Conservation (phyloP, 805 yeast genomes). For the Helenozyma baotianmanensis region DNA sequence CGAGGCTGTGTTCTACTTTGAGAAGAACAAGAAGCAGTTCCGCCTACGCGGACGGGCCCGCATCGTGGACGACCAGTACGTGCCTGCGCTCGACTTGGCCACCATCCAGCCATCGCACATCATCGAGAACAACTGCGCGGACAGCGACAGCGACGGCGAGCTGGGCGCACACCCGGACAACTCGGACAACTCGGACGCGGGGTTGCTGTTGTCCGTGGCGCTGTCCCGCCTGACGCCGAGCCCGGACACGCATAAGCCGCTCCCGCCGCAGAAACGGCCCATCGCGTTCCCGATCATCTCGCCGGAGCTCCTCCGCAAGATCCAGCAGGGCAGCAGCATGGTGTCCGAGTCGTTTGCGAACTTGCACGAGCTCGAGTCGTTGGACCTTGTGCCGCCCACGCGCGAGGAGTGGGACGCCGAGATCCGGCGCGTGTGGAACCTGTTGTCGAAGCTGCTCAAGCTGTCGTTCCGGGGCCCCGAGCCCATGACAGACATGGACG, state of each 20-base stretch:
- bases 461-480: constrained; percentile 68
- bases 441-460: constrained; percentile 54
- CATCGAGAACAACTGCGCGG: constrained; percentile 16
- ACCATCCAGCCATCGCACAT: constrained; percentile 24
- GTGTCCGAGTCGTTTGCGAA: constrained; percentile 25
- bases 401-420: constrained; percentile 66
- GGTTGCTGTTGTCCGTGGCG: constrained; percentile 11
- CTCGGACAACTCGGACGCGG: constrained; percentile 9
- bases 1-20: constrained; percentile 77
- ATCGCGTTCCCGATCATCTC: constrained; percentile 25
- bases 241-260: neutral
- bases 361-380: constrained; percentile 21
- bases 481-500: constrained; percentile 59
- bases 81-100: constrained; percentile 30
- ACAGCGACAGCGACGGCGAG: constrained; percentile 11
- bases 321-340: constrained; percentile 16
- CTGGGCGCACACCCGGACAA: neutral
- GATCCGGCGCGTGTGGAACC: constrained; percentile 57
- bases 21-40: constrained; percentile 58
- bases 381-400: constrained; percentile 43
- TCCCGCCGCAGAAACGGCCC: constrained; percentile 16
- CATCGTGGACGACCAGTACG: constrained; percentile 27
- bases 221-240: neutral
- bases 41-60: constrained; percentile 67
- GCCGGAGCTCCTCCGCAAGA: constrained; percentile 19